These are phyloP conservation scores for Tricholoma saponaceum DNA, from an alignment of 768 basidiomycete genomes.

Conservation along the genomic window DNA sequence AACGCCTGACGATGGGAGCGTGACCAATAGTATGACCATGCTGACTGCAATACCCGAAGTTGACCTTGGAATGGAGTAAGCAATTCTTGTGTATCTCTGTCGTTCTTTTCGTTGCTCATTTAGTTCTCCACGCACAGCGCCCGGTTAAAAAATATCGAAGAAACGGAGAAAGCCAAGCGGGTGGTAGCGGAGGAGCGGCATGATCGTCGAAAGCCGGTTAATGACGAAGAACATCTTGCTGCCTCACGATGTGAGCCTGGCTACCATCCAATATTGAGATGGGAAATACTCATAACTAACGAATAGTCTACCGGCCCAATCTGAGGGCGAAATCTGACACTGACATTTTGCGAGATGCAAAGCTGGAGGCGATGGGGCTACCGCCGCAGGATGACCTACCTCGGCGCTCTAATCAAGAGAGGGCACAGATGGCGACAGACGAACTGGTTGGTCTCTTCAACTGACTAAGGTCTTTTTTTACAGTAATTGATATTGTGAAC, in stretches of 20 bases:
- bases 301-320: slow-evolving; percentile 79
- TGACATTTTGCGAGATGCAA: slow-evolving; percentile 84
- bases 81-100: slow-evolving; percentile 17
- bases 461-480: not conserved
- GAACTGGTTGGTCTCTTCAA: slow-evolving; percentile 58
- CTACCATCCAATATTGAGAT: not conserved
- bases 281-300: slow-evolving; percentile 3
- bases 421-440: slow-evolving; percentile 85
- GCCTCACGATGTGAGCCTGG: slow-evolving; percentile 76
- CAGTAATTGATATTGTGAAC: not conserved
- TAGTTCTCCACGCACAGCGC: slow-evolving; percentile 42
- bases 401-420: slow-evolving; percentile 45
- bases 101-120: not conserved
- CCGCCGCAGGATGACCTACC: slow-evolving; percentile 50
- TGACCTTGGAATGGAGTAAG: slow-evolving; percentile 97
- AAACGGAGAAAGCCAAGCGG: slow-evolving; percentile 95
- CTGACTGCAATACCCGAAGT: slow-evolving; percentile 97
- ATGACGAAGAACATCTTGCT: slow-evolving; percentile 80
- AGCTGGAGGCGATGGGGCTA: slow-evolving; percentile 81
- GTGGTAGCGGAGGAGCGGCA: slow-evolving; percentile 72
- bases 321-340: slow-evolving; percentile 81
- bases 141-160: slow-evolving; percentile 92
- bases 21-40: slow-evolving; percentile 93
- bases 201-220: slow-evolving; percentile 46
- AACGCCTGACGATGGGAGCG: slow-evolving; percentile 81